phyloP scores from a whole-genome alignment of 179 eudicot genomes.

The Beta lomatogona region DNA sequence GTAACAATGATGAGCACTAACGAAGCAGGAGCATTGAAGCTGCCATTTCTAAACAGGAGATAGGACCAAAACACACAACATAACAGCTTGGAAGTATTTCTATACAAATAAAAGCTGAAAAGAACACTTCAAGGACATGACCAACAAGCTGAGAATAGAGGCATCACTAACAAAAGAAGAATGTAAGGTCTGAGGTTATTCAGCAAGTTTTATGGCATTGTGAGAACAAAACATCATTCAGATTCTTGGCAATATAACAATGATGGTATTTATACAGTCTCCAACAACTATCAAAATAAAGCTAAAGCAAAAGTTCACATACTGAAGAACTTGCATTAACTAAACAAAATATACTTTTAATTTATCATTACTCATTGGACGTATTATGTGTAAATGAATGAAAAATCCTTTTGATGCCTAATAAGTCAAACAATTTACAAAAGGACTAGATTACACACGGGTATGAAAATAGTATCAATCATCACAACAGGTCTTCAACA shows the following conservation, averaged over 20 bases:
- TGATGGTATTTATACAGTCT: no score
- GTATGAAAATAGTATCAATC: not conserved
- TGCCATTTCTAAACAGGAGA: not conserved
- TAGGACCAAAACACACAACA: not conserved
- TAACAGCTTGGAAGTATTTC: no score
- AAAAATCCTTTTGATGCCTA: no score
- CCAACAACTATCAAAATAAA: no score
- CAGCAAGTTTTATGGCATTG: not conserved
- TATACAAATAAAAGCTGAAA: not conserved
- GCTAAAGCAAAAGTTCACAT: no score
- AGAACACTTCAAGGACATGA: not conserved
- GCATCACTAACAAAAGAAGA: not conserved
- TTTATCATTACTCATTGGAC: no score
- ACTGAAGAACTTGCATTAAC: no score
- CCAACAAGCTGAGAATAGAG: not conserved
- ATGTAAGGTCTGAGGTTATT: no score
- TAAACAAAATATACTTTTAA: no score
- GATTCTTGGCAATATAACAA: not conserved
- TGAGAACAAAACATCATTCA: not conserved
- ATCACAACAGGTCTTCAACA: not conserved
- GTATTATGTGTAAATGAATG: no score
- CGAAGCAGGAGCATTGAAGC: no score
- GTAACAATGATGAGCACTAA: no score
- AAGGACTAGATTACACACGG: not conserved
- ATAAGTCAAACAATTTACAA: not conserved